These are phyloP conservation scores for Venturiaceae sp. DNA, from an alignment of 2,329 filamentous ascomycete species.

Conservation along the genomic window DNA sequence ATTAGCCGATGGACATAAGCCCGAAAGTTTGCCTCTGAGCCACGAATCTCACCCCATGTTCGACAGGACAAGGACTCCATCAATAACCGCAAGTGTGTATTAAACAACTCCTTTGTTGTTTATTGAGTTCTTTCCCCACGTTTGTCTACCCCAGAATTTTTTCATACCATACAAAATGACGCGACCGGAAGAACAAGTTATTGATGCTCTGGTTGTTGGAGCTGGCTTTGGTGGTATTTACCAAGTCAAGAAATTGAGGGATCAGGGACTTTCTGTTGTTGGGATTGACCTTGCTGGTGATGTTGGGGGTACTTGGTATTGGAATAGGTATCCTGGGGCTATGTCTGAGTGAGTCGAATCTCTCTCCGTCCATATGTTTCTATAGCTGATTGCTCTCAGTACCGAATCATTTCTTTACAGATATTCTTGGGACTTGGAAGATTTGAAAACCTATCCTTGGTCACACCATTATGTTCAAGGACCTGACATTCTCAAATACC, in stretches of 20 bases:
- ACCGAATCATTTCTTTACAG: slow-evolving; percentile 15
- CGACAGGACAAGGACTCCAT: too few relatives aligned
- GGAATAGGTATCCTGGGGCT: slow-evolving; percentile 28
- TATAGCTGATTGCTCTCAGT: slow-evolving; percentile 14
- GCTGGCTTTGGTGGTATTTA: slow-evolving; percentile 20
- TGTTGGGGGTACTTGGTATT: slow-evolving; percentile 41
- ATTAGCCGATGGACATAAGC: too few relatives aligned
- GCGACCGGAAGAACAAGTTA: too few relatives aligned
- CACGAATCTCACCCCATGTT: too few relatives aligned
- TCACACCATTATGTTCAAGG: slow-evolving; percentile 24
- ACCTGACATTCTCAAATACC: slow-evolving; percentile 24
- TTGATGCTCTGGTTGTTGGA: slow-evolving; percentile 19
- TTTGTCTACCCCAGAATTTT: too few relatives aligned
- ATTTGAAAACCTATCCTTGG: slow-evolving; percentile 25
- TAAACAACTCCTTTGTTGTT: too few relatives aligned
- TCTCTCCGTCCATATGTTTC: slow-evolving; percentile 7
- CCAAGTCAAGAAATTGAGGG: slow-evolving; percentile 16
- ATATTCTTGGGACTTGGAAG: slow-evolving; percentile 24
- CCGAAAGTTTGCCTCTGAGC: too few relatives aligned
- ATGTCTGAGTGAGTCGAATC: neutral
- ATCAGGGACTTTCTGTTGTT: slow-evolving; percentile 18
- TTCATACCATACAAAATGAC: too few relatives aligned
- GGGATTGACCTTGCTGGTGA: slow-evolving; percentile 36
- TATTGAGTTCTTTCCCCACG: too few relatives aligned
- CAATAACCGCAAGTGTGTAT: too few relatives aligned